Base-by-base conservation (phyloP, 495 filamentous ascomycete genomes). In the Neurospora sp. region DNA sequence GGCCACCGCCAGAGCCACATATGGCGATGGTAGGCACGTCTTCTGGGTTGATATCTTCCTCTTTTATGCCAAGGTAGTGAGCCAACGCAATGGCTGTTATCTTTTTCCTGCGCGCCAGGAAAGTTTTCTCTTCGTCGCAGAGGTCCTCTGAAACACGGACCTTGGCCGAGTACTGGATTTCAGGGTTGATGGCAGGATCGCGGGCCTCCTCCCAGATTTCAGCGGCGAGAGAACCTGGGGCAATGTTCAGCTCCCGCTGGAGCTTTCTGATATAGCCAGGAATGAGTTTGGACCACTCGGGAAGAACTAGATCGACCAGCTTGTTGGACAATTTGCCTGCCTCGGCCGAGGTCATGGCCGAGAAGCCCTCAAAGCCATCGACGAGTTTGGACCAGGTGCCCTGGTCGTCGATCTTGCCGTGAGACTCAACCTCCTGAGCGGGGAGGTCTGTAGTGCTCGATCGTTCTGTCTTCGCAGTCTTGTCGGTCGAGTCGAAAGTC, bases 181-280 rank as follows among this genome's bases (percentile, higher is more conserved):
- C 95, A 0, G 94, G 96, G 74, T 97, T 92, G 46, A 92, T 83
- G 44, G 90, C 86, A 1, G 93, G 89, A 78, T 98, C 92, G 46
- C 92, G 90, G 4, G 96, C 92, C 77, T 99, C 96, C 73, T 86
- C 85, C 96, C 96, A 98, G 59, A 99, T 96, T 69, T 97, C 92
- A 72, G 94, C 90, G 40, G 96, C 93, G 18, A 99, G 85, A 4
- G 93, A 96, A 5, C 93, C 94, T 4, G 93, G 92, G 0, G 89
- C 87, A 88, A 95, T 90, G 27, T 92, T 94, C 14, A 98, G 86
- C 83, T 99, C 95, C 31, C 88, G 87, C 76, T 97, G 94, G 3
- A 99, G 88, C 80, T 97, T 97, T 70, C 89, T 87, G 16, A 94
- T 84, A 72, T 92, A 94, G 37, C 83, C 91, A 5, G 95, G 94